These are phyloP conservation scores for Jackrogersella multiformis DNA, from an alignment of 495 filamentous ascomycete genomes.

Conservation along the genomic window DNA sequence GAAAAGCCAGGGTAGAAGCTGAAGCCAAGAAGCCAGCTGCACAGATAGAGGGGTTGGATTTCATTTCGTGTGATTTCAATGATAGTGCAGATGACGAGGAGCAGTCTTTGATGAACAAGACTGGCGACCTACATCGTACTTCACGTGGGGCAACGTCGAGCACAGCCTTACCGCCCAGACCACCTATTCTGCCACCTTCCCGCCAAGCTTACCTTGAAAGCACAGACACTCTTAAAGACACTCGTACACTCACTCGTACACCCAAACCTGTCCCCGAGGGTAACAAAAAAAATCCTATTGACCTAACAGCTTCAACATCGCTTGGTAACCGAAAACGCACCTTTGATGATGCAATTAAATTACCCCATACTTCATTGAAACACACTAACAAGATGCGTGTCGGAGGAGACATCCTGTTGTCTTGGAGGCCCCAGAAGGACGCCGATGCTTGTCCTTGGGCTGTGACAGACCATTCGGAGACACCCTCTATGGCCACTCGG, in stretches of 20 bases:
- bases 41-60: slow-evolving; percentile 71
- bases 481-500: slow-evolving; percentile 59
- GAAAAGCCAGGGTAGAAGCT: slow-evolving; percentile 75
- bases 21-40: slow-evolving; percentile 62
- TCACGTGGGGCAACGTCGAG: slow-evolving; percentile 1
- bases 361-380: slow-evolving; percentile 55
- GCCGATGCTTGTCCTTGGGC: slow-evolving; percentile 70
- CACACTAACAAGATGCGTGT: slow-evolving; percentile 52
- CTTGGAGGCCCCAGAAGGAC: slow-evolving; percentile 65
- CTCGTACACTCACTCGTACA: no score
- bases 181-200: background rate
- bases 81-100: slow-evolving; percentile 55
- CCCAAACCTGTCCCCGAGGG: background rate
- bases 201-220: background rate
- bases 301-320: slow-evolving; percentile 39
- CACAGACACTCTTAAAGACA: no score
- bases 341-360: slow-evolving; percentile 72
- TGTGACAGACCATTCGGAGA: slow-evolving; percentile 57
- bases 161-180: slow-evolving; percentile 29
- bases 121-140: background rate
- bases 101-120: background rate
- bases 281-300: slow-evolving; percentile 22
- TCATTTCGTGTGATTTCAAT: slow-evolving; percentile 80
- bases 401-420: slow-evolving; percentile 59
- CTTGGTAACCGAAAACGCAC: slow-evolving; percentile 72